Evolutionary conservation across 2,329 filamentous ascomycete genomes (phyloP).

Genomic region (Beauveria rudraprayagi): DNA sequence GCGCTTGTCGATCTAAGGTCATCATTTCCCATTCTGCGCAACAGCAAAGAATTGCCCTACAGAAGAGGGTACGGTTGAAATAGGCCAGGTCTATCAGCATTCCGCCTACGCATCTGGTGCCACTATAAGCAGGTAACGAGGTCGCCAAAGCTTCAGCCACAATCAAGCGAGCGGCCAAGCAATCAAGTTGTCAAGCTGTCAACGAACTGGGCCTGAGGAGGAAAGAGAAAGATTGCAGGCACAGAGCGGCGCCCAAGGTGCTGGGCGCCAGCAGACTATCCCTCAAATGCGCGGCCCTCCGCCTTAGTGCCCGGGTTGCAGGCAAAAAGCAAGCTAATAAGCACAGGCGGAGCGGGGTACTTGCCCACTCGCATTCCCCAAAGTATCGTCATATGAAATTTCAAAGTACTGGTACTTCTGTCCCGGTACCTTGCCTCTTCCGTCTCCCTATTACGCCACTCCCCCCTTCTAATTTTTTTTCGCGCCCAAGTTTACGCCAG

Average conservation of each 20-base stretch:
- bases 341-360: conserved; percentile 22
- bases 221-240: not conserved
- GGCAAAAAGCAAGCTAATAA: conserved; percentile 11
- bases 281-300: not conserved
- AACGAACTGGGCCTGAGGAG: not conserved
- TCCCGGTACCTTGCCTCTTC: conserved; percentile 19
- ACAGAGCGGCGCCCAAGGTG: not conserved
- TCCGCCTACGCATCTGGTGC: not conserved
- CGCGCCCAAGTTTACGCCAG: not conserved
- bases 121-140: not conserved
- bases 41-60: not conserved
- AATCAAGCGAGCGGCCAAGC: not conserved
- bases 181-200: not conserved
- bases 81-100: not conserved
- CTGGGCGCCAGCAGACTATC: conserved; percentile 8
- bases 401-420: conserved; percentile 24
- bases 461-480: not conserved
- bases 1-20: not conserved
- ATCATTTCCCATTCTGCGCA: not conserved
- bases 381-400: conserved; percentile 29
- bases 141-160: not conserved
- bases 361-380: conserved; percentile 25
- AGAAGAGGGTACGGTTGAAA: not conserved
- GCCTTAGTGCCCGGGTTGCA: not conserved
- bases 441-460: conserved; percentile 1